Evolutionary conservation across 352 stramenopile species (phyloP).

Genomic region (Phytopythium montanum): DNA sequence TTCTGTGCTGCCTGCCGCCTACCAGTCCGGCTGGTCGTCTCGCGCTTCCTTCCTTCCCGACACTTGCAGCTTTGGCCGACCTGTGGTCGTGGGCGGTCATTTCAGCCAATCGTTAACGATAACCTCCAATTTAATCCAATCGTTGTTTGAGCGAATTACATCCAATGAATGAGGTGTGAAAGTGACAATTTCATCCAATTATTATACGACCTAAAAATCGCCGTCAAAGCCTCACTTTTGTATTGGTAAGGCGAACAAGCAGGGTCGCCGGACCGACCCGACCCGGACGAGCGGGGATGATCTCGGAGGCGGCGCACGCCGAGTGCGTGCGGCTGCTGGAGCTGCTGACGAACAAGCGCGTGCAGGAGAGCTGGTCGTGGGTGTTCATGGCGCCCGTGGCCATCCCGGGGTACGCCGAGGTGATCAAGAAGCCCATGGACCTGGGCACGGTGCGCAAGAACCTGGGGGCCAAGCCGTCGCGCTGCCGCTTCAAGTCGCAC

Average conservation of each 20-base stretch:
- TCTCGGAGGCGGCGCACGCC: constrained; percentile 65
- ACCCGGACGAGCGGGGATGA: too few species aligned
- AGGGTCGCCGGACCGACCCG: too few species aligned
- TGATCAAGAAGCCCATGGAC: constrained; percentile 86
- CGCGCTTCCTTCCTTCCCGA: too few species aligned
- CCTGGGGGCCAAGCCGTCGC: constrained; percentile 69
- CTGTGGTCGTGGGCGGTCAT: too few species aligned
- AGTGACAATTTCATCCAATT: too few species aligned
- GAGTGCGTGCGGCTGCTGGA: constrained; percentile 81
- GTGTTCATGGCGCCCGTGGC: constrained; percentile 79
- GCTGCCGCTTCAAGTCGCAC: constrained; percentile 82
- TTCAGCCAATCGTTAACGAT: too few species aligned
- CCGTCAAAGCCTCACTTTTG: background rate
- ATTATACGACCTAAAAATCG: too few species aligned
- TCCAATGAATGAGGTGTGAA: too few species aligned
- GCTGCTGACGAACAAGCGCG: constrained; percentile 71
- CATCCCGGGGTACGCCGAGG: constrained; percentile 63
- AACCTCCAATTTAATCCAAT: too few species aligned
- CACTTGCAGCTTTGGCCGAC: background rate
- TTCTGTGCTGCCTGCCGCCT: background rate
- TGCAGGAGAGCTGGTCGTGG: constrained; percentile 86
- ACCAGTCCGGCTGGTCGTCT: background rate
- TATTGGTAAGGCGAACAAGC: background rate
- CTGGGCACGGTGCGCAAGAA: constrained; percentile 75
- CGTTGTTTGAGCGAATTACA: too few species aligned